Conservation (phyloP, 805 yeast species). For the Ogataea populi-albae region DNA sequence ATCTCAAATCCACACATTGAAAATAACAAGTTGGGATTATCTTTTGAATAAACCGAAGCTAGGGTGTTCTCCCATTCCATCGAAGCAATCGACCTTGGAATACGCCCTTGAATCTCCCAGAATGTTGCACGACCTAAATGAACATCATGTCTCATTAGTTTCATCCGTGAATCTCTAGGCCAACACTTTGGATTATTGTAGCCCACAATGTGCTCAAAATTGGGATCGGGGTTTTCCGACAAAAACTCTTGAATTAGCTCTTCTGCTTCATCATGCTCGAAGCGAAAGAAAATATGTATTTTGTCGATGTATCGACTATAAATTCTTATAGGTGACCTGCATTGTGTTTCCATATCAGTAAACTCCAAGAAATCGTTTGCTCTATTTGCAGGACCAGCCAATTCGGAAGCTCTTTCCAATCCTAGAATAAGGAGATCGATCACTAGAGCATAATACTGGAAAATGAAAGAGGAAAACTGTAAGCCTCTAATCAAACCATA, state of each 20-base stretch:
- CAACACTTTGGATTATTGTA: conserved; percentile 89
- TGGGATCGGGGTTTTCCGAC: conserved; percentile 88
- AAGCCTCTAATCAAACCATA: conserved; percentile 86
- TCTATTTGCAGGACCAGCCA: conserved; percentile 71
- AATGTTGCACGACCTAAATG: conserved; percentile 87
- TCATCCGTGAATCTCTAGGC: conserved; percentile 93
- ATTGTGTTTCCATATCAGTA: conserved; percentile 54
- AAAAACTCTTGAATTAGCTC: conserved; percentile 74
- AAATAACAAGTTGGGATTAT: conserved; percentile 84
- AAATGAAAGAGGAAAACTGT: conserved; percentile 85
- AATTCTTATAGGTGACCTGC: conserved; percentile 68
- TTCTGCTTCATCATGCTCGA: conserved; percentile 67
- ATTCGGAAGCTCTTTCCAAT: conserved; percentile 76
- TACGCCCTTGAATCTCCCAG: conserved; percentile 81
- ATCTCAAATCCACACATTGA: conserved; percentile 96
- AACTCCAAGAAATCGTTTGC: conserved; percentile 84
- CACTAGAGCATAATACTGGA: conserved; percentile 85
- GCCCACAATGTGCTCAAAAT: conserved; percentile 80
- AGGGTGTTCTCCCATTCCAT: conserved; percentile 77
- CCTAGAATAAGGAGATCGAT: conserved; percentile 83
- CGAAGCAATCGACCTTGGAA: conserved; percentile 72
- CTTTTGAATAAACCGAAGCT: conserved; percentile 86
- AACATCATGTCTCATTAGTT: conserved; percentile 85
- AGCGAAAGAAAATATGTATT: conserved; percentile 74
- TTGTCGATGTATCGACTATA: conserved; percentile 84